phyloP scores from a whole-genome alignment of 805 yeast genomes.

The Myxozyma vanderwaltii region DNA sequence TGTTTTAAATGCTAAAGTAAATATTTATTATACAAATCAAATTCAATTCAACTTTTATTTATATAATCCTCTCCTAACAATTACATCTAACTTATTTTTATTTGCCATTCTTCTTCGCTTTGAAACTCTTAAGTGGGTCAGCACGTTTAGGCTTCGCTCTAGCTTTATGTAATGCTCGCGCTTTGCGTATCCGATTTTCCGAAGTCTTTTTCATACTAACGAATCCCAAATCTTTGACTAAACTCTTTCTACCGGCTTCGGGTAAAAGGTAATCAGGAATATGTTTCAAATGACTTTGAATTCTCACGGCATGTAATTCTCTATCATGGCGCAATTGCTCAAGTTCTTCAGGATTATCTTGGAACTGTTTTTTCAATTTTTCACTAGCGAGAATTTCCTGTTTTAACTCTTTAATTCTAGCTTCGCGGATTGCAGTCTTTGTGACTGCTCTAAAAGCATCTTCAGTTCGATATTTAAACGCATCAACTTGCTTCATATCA shows the following conservation, averaged over 20 bases:
- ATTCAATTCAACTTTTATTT: too few species aligned
- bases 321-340: slow-evolving; percentile 87
- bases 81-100: slow-evolving; percentile 4
- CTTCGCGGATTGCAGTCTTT: slow-evolving; percentile 84
- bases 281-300: slow-evolving; percentile 82
- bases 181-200: slow-evolving; percentile 37
- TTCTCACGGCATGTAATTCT: slow-evolving; percentile 78
- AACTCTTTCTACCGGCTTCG: slow-evolving; percentile 44
- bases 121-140: slow-evolving; percentile 66
- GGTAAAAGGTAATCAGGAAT: slow-evolving; percentile 93
- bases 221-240: slow-evolving; percentile 32
- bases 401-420: slow-evolving; percentile 84
- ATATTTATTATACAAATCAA: too few species aligned
- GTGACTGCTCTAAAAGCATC: slow-evolving; percentile 97
- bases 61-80: too few species aligned
- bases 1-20: too few species aligned
- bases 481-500: slow-evolving; percentile 88
- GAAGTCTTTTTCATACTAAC: slow-evolving; percentile 36
- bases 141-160: slow-evolving; percentile 39
- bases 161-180: slow-evolving; percentile 29
- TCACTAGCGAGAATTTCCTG: slow-evolving; percentile 85
- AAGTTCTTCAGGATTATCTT: slow-evolving; percentile 95
- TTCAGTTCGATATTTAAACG: slow-evolving; percentile 93
- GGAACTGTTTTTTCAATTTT: slow-evolving; percentile 89
- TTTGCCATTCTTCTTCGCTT: slow-evolving; percentile 36